Conservation (phyloP, 2,329 filamentous ascomycete genomes). For the Lithohypha guttulata region DNA sequence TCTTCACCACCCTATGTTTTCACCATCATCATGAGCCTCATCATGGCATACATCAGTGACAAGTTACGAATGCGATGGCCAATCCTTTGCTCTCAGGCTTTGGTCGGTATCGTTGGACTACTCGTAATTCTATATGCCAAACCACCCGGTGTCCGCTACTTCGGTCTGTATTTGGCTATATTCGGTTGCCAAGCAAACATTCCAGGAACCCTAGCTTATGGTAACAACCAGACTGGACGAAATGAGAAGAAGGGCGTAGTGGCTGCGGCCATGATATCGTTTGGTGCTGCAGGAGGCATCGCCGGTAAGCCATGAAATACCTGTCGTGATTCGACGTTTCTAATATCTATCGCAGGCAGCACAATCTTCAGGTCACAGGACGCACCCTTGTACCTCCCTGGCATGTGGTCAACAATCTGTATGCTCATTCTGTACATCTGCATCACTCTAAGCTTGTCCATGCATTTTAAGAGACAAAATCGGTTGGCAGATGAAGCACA, state of each 20-base stretch:
- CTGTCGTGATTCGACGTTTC: not conserved
- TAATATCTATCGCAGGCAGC: not conserved
- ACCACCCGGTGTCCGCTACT: slow-evolving; percentile 50
- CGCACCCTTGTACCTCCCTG: slow-evolving; percentile 21
- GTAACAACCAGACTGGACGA: slow-evolving; percentile 10
- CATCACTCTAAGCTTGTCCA: slow-evolving; percentile 11
- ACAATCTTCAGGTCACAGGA: slow-evolving; percentile 48
- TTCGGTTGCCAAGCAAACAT: slow-evolving; percentile 68
- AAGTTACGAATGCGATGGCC: slow-evolving; percentile 55
- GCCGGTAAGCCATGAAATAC: not conserved
- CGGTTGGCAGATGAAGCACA: slow-evolving; percentile 10
- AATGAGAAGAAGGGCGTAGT: slow-evolving; percentile 12
- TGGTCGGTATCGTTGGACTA: slow-evolving; percentile 57
- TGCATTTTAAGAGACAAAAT: slow-evolving; percentile 17
- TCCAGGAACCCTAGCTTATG: slow-evolving; percentile 60
- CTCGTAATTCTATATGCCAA: slow-evolving; percentile 32
- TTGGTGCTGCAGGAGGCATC: slow-evolving; percentile 13
- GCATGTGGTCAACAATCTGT: slow-evolving; percentile 16
- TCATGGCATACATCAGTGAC: slow-evolving; percentile 54
- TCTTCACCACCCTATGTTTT: slow-evolving; percentile 59
- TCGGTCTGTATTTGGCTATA: slow-evolving; percentile 62
- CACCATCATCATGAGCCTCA: slow-evolving; percentile 49
- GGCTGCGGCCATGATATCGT: slow-evolving; percentile 12
- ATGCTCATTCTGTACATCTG: slow-evolving; percentile 12
- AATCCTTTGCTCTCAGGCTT: slow-evolving; percentile 54